Evolutionary conservation across 768 basidiomycete species (phyloP).

Genomic region (Russula foetens): DNA sequence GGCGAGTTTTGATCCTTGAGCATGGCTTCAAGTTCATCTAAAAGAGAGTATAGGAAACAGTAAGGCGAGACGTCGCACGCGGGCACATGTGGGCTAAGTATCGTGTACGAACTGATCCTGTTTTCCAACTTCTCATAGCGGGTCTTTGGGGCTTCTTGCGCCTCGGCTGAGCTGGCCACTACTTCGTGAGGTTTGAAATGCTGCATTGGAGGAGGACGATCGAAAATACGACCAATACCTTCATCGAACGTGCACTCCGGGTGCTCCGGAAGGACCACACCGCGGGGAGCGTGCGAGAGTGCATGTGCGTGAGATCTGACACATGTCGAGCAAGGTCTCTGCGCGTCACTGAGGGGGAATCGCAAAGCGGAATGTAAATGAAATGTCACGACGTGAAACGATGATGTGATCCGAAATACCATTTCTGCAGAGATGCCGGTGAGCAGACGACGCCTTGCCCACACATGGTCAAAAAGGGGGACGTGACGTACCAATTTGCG

Average conservation of each 20-base stretch:
- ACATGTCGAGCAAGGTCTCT: conserved; percentile 71
- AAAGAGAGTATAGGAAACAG: not conserved
- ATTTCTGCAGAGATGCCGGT: conserved; percentile 21
- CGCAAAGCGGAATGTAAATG: too few species aligned
- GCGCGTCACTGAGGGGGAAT: conserved; percentile 49
- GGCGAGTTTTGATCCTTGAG: conserved; percentile 30
- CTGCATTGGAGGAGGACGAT: not conserved
- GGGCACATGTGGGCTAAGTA: not conserved
- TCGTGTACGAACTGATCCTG: conserved; percentile 48
- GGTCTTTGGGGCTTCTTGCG: conserved; percentile 47
- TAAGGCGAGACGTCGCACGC: not conserved
- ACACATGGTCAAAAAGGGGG: not conserved
- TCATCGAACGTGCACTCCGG: conserved; percentile 79
- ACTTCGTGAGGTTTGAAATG: conserved; percentile 18
- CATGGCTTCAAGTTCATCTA: conserved; percentile 65
- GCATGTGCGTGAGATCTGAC: conserved; percentile 68
- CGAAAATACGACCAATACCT: conserved; percentile 27
- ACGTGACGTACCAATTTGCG: conserved; percentile 53
- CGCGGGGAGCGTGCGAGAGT: conserved; percentile 51
- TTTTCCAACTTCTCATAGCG: conserved; percentile 57
- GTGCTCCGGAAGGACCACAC: conserved; percentile 41
- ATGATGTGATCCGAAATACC: conserved; percentile 12
- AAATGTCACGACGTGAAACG: not conserved
- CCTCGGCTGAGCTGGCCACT: conserved; percentile 29
- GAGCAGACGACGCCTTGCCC: too few species aligned